Conservation (phyloP, 1,284 basidiomycete genomes). For the Waitea zeae region DNA sequence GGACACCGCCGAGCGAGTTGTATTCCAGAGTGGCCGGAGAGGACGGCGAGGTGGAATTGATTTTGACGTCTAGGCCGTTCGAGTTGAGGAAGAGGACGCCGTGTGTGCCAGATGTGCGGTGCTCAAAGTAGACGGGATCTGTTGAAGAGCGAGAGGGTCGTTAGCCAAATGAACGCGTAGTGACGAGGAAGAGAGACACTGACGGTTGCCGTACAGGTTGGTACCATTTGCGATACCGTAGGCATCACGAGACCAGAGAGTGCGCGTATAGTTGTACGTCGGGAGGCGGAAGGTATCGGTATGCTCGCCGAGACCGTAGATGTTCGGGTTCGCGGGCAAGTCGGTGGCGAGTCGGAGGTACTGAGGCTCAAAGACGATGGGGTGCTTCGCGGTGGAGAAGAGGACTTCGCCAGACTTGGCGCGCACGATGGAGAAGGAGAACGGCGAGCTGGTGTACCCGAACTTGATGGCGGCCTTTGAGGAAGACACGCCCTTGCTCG, state of each 20-base stretch:
- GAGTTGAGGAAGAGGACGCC: slow-evolving; percentile 53
- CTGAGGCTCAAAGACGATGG: slow-evolving; percentile 63
- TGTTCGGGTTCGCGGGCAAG: slow-evolving; percentile 40
- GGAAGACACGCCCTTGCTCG: slow-evolving; percentile 12
- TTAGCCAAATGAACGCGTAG: background rate
- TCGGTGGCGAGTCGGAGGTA: slow-evolving; percentile 53
- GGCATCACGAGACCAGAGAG: slow-evolving; percentile 59
- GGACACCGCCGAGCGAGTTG: slow-evolving; percentile 50
- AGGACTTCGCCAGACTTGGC: slow-evolving; percentile 35
- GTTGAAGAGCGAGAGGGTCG: slow-evolving; percentile 59
- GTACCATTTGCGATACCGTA: too few relatives aligned
- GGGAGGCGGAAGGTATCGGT: slow-evolving; percentile 49
- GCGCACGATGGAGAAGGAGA: slow-evolving; percentile 54
- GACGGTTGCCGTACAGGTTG: too few relatives aligned
- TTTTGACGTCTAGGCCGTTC: slow-evolving; percentile 60
- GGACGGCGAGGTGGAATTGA: slow-evolving; percentile 22
- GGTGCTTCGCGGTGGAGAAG: slow-evolving; percentile 47
- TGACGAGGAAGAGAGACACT: too few relatives aligned
- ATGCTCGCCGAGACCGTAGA: slow-evolving; percentile 69
- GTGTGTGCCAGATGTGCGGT: slow-evolving; percentile 44
- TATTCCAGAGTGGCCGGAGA: slow-evolving; percentile 37
- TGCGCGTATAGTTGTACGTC: too few relatives aligned
- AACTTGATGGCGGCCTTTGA: slow-evolving; percentile 32
- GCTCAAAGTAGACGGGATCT: slow-evolving; percentile 56
- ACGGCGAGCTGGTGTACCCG: slow-evolving; percentile 49